phyloP scores from a whole-genome alignment of 306 rosid genomes.

The Cicer pinnatifidum region DNA sequence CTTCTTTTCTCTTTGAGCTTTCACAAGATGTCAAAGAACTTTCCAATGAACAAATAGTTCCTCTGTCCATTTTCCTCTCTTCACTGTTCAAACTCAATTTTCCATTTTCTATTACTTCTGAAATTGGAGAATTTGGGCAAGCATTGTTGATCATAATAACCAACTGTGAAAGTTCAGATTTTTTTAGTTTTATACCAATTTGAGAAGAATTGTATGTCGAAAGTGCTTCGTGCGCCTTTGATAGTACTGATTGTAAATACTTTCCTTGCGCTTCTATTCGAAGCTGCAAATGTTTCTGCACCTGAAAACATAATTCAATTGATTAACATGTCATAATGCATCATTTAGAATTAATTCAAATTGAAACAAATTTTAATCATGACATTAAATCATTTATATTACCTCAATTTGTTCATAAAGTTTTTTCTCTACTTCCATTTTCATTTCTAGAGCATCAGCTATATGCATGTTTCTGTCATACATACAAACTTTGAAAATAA shows the following conservation, averaged over 20 bases:
- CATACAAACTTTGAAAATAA: constrained; percentile 44
- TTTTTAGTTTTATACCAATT: constrained; percentile 65
- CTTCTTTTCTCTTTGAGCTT: constrained; percentile 65
- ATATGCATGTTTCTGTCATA: constrained; percentile 66
- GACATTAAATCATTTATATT: constrained; percentile 23
- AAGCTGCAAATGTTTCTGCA: constrained; percentile 85
- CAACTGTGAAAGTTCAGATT: constrained; percentile 79
- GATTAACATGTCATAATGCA: constrained; percentile 15
- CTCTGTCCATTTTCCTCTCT: constrained; percentile 60
- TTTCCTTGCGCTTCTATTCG: constrained; percentile 95
- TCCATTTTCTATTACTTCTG: constrained; percentile 75
- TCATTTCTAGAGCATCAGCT: constrained; percentile 79
- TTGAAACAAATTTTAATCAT: not conserved
- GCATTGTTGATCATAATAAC: constrained; percentile 70
- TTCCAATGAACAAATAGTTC: constrained; percentile 72
- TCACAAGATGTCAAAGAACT: constrained; percentile 88
- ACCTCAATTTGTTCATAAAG: constrained; percentile 90
- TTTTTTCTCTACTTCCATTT: constrained; percentile 82
- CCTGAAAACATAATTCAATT: constrained; percentile 53
- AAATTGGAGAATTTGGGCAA: constrained; percentile 67
- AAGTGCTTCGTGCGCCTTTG: constrained; percentile 84
- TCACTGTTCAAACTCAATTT: constrained; percentile 45
- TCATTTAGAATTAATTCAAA: constrained; percentile 6
- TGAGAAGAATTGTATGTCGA: constrained; percentile 67
- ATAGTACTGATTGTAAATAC: constrained; percentile 81